Evolutionary conservation across 768 basidiomycete genomes (phyloP).

Genomic region (Lactarius akahatsu): DNA sequence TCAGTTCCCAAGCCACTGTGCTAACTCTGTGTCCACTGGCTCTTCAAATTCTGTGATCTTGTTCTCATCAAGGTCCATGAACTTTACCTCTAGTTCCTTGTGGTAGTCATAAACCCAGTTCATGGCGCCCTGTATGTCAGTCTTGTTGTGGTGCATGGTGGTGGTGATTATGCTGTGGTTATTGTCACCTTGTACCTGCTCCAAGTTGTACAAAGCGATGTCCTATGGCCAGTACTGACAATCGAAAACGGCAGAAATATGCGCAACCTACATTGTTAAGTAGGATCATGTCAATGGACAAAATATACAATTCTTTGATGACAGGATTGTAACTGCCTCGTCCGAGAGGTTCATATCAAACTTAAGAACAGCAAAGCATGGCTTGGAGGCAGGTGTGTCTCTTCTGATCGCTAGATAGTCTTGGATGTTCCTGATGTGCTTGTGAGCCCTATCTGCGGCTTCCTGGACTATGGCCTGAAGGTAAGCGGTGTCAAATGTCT

Average conservation of each 20-base stretch:
- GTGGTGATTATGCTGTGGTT: constrained; percentile 41
- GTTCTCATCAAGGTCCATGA: constrained; percentile 34
- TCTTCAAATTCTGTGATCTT: constrained; percentile 40
- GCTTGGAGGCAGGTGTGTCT: constrained; percentile 26
- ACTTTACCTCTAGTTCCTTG: constrained; percentile 35
- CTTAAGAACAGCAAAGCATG: constrained; percentile 26
- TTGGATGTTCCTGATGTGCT: constrained; percentile 20
- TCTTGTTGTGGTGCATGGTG: constrained; percentile 43
- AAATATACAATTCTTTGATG: constrained; percentile 20
- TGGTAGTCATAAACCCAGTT: constrained; percentile 36
- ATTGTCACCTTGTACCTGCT: constrained; percentile 41
- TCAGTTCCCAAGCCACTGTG: constrained; percentile 43
- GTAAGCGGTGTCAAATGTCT: constrained; percentile 26
- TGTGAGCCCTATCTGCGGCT: constrained; percentile 23
- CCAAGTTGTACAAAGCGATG: constrained; percentile 36
- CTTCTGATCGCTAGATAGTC: constrained; percentile 28
- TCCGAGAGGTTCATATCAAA: constrained; percentile 23
- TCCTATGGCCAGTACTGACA: constrained; percentile 28
- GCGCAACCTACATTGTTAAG: constrained; percentile 21
- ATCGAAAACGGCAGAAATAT: background rate
- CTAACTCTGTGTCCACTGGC: constrained; percentile 39
- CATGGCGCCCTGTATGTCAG: constrained; percentile 39
- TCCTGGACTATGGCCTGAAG: constrained; percentile 27
- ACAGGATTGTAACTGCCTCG: constrained; percentile 22
- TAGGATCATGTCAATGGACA: constrained; percentile 28